Base-by-base conservation (phyloP, 768 basidiomycete genomes). In the Omphalotus guepiniiformis region DNA sequence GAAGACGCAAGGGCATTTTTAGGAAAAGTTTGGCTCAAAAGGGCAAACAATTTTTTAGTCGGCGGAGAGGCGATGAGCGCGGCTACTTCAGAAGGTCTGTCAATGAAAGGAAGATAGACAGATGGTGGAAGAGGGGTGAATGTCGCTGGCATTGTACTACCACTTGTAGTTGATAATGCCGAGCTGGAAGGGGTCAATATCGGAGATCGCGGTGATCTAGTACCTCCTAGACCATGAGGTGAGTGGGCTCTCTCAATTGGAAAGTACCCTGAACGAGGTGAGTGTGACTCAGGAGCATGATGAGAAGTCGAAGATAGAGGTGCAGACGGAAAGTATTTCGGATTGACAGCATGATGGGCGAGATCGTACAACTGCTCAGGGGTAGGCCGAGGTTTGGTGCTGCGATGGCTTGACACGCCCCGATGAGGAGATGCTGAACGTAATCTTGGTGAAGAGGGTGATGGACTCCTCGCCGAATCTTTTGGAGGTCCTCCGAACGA, bases 21-120 rank as follows among this genome's bases (percentile, higher is more conserved):
- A 1, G 74, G 75, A 48, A 89, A 84, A 0, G 82, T 87, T 63
- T 91, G 85, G 0, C 79, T 74, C 23, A 92, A 75, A 16, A 91
- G 76, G 5, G 83, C 72, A 51, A 91, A 83, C 2, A 93, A 70
- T 50, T 82, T 83, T 50, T 75, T 76, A 47, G 83, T 86, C 4
- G 82, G 88, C 2, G 73, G 79, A 11, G 67, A 73, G 18, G 75
- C 71, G 48, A 93, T 78, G 23, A 96, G 74, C 7, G 78, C 67
- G 3, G 75, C 53, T 1, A 94, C 90, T 58, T 96, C 93, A 0
- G 70, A 65, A 0, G 89, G 77, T 16, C 93, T 82, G 53, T 94
- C 85, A 52, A 94, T 75, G 66, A 93, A 96, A 1, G 93, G 93
- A 12, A 96, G 79, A 55, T 82, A 84, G 25, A 89, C 78, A 50